Evolutionary conservation across 1,139 yeast genomes (phyloP).

Genomic region (Blastobotrys proliferans): DNA sequence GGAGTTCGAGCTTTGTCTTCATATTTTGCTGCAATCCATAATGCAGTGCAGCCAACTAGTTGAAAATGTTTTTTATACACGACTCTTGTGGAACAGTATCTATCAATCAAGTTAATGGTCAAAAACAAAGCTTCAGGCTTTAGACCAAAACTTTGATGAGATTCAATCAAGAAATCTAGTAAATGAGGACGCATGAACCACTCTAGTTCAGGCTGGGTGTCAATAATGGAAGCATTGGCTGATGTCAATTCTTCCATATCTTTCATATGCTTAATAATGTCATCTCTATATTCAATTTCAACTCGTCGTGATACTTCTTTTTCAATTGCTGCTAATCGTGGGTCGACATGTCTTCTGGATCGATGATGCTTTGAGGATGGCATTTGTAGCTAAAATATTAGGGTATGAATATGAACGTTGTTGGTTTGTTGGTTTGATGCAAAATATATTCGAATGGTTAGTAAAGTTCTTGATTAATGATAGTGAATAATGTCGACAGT

Average conservation of each 20-base stretch:
- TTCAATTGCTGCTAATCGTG: slow-evolving; percentile 15
- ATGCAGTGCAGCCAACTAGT: slow-evolving; percentile 86
- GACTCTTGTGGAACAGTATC: slow-evolving; percentile 87
- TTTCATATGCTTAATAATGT: slow-evolving; percentile 34
- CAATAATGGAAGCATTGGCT: slow-evolving; percentile 59
- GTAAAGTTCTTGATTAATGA: not conserved
- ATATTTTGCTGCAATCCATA: slow-evolving; percentile 94
- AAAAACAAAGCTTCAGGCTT: slow-evolving; percentile 81
- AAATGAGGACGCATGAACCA: slow-evolving; percentile 93
- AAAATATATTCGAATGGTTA: not conserved
- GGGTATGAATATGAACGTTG: not conserved
- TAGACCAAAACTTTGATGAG: slow-evolving; percentile 72
- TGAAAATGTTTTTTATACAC: slow-evolving; percentile 92
- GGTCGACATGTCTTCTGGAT: slow-evolving; percentile 3
- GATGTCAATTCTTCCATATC: slow-evolving; percentile 31
- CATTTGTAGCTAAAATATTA: not conserved
- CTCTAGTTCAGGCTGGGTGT: slow-evolving; percentile 86
- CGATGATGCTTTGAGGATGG: not conserved
- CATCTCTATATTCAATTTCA: slow-evolving; percentile 36
- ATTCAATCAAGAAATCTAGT: slow-evolving; percentile 75
- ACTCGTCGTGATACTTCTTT: slow-evolving; percentile 21
- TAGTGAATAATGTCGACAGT: too few relatives aligned
- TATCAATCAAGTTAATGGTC: slow-evolving; percentile 78
- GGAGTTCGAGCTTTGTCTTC: slow-evolving; percentile 90
- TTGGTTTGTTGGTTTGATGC: not conserved